Conservation (phyloP, 2,329 filamentous ascomycete genomes). For the Arthrobotrys entomopaga region DNA sequence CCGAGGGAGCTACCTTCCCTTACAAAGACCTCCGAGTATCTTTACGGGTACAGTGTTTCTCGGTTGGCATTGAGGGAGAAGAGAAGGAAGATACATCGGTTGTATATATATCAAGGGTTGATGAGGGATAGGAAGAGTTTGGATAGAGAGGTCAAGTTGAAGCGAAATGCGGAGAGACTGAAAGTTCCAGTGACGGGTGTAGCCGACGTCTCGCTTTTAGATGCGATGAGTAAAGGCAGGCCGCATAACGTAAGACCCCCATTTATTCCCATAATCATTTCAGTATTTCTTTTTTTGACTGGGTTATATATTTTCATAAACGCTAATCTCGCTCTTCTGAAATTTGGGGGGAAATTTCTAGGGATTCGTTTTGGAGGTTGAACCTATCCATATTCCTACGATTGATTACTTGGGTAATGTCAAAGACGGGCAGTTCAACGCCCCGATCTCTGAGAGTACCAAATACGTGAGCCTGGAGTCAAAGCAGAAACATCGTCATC, state of each 20-base stretch:
- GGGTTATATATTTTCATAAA: neutral
- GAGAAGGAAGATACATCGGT: conserved; percentile 79
- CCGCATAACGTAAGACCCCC: conserved; percentile 75
- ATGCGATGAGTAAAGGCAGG: conserved; percentile 77
- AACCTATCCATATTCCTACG: conserved; percentile 78
- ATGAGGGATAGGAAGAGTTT: conserved; percentile 65
- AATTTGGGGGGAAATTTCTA: conserved; percentile 57
- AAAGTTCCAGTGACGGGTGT: conserved; percentile 71
- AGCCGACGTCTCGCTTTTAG: conserved; percentile 69
- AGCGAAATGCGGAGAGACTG: conserved; percentile 65
- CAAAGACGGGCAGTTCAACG: conserved; percentile 77
- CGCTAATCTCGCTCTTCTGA: no score
- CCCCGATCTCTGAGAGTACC: conserved; percentile 60
- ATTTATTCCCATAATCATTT: neutral
- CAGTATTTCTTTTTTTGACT: neutral
- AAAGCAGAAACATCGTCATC: conserved; percentile 65
- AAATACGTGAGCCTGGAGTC: conserved; percentile 60
- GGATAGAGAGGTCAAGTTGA: conserved; percentile 64
- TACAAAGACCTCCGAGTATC: conserved; percentile 24
- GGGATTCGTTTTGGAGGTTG: conserved; percentile 86
- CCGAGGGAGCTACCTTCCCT: conserved; percentile 20
- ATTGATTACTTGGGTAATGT: conserved; percentile 70
- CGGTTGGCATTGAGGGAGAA: conserved; percentile 71
- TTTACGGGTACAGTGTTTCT: conserved; percentile 48
- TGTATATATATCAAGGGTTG: conserved; percentile 77